Conservation (phyloP, 371 early-diverging fungal species). For the Umbelopsis sp. region DNA sequence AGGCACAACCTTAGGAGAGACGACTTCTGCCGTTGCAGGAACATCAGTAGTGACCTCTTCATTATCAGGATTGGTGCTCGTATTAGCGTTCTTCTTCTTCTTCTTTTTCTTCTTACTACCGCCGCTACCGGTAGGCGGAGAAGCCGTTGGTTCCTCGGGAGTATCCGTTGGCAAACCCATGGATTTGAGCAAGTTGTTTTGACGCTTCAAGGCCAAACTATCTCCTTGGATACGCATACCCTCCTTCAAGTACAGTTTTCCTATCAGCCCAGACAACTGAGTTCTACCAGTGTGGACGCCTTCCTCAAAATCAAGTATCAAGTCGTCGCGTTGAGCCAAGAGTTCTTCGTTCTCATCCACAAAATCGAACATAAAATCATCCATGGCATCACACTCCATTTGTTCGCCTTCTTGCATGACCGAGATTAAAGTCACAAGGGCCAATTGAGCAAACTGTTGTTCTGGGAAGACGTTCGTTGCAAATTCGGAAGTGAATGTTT, state of each 20-base stretch:
- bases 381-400: slow-evolving; percentile 60
- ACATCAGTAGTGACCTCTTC: neutral
- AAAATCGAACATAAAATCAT: slow-evolving; percentile 51
- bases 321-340: slow-evolving; percentile 55
- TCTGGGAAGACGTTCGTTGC: slow-evolving; percentile 35
- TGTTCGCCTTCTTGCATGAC: slow-evolving; percentile 77
- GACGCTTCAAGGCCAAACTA: slow-evolving; percentile 69
- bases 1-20: neutral
- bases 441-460: slow-evolving; percentile 31
- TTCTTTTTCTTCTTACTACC: slow-evolving; percentile 51
- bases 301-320: slow-evolving; percentile 66
- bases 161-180: slow-evolving; percentile 36
- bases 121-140: slow-evolving; percentile 21
- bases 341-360: slow-evolving; percentile 49
- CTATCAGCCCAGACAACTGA: slow-evolving; percentile 70
- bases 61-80: neutral
- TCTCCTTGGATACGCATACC: slow-evolving; percentile 73
- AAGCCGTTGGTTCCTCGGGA: neutral
- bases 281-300: slow-evolving; percentile 71
- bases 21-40: neutral
- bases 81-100: slow-evolving; percentile 36
- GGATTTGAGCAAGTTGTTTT: slow-evolving; percentile 64
- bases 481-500: slow-evolving; percentile 29
- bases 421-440: slow-evolving; percentile 61
- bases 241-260: slow-evolving; percentile 72